phyloP scores from a whole-genome alignment of 148 eudicot species.

The Rhododendron griersonianum region DNA sequence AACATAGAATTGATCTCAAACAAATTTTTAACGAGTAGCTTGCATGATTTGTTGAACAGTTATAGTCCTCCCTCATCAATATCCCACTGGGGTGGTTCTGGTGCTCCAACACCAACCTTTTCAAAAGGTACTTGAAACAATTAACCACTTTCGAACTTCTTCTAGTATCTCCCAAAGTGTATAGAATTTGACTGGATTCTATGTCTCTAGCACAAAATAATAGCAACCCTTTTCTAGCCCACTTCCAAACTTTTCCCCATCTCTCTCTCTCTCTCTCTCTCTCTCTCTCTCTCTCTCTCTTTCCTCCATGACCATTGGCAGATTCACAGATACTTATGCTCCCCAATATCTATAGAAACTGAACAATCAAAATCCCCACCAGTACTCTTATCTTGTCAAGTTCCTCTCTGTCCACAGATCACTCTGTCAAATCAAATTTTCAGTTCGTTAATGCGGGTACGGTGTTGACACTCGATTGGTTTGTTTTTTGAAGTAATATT shows the following conservation, averaged over 20 bases:
- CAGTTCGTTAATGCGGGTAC: neutral
- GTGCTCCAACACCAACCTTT: neutral
- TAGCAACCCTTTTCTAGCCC: neutral
- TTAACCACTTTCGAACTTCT: neutral
- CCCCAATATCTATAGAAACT: neutral
- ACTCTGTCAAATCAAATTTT: neutral
- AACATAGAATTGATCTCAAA: neutral
- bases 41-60: neutral
- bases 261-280: no score
- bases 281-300: no score
- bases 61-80: neutral
- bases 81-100: neutral
- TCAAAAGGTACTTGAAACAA: neutral
- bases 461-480: neutral
- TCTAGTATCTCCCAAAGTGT: neutral
- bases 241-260: neutral
- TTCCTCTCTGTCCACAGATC: neutral
- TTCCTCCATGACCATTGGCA: neutral
- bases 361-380: neutral
- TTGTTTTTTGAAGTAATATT: neutral
- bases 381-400: neutral
- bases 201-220: neutral
- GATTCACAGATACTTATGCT: neutral
- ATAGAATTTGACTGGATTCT: neutral
- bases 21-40: neutral